Evolutionary conservation across 768 basidiomycete species (phyloP).

Genomic region (Candolleomyces eurysporus): DNA sequence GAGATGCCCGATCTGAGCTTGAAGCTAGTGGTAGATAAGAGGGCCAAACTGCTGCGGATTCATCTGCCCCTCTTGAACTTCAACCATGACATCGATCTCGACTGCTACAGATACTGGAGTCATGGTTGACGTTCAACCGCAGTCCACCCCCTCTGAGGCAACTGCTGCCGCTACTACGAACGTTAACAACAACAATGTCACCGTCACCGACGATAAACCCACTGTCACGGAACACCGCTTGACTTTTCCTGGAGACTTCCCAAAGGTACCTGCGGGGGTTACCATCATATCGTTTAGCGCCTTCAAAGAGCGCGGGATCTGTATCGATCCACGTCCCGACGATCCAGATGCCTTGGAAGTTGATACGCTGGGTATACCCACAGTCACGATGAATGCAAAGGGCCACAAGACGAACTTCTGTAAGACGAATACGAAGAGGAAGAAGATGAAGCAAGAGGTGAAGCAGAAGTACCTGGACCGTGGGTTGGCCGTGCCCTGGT

Average conservation of each 20-base stretch:
- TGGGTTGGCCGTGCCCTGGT: conserved; percentile 45
- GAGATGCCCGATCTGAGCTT: conserved; percentile 10
- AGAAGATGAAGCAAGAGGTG: conserved; percentile 18
- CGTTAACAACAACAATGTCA: too few relatives aligned
- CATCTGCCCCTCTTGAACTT: conserved; percentile 4
- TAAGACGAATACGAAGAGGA: conserved; percentile 53
- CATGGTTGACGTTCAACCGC: conserved; percentile 9
- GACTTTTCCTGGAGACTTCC: conserved; percentile 29
- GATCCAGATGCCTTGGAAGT: conserved; percentile 52
- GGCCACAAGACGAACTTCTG: conserved; percentile 55
- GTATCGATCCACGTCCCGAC: conserved; percentile 28
- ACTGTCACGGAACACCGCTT: background rate
- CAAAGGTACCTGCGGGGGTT: conserved; percentile 37
- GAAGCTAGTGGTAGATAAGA: background rate
- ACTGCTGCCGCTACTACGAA: background rate
- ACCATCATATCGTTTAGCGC: conserved; percentile 41
- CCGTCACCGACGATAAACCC: too few relatives aligned
- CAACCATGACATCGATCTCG: conserved; percentile 10
- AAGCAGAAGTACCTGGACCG: conserved; percentile 9
- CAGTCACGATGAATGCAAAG: conserved; percentile 45
- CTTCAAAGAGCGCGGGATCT: conserved; percentile 40
- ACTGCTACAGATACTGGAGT: background rate
- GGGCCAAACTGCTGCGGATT: background rate
- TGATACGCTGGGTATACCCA: conserved; percentile 67
- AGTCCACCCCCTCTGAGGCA: background rate